Percentiles rank a stretch among this genome's conserved stretches.
phyloP scores from a whole-genome alignment of 73 alveolate genomes.

The Paraurostyla sp. region DNA sequence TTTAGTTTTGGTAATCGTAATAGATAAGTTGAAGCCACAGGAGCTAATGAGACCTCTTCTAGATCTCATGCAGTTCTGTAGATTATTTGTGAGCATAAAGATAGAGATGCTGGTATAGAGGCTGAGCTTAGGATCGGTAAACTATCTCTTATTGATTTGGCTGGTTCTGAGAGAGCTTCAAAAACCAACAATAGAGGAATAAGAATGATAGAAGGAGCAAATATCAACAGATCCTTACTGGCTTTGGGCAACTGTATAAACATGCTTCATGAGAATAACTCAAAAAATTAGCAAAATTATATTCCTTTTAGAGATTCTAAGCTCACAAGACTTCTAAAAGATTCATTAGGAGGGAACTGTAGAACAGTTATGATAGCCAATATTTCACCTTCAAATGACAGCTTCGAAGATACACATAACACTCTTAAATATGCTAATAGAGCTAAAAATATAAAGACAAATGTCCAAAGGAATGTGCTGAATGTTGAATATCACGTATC shows the following conservation, averaged over 20 bases:
- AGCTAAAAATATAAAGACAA: conserved; percentile 99
- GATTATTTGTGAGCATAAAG: conserved; percentile 91
- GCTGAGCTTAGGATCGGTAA: conserved; percentile 92
- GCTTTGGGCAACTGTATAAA: conserved; percentile 99
- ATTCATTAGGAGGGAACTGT: conserved; percentile 99
- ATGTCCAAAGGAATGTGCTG: conserved; percentile 92
- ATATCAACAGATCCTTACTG: conserved; percentile 95
- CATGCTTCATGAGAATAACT: conserved; percentile 96
- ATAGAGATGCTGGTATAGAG: conserved; percentile 86
- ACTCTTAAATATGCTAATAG: conserved; percentile 99
- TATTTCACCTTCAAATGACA: conserved; percentile 90
- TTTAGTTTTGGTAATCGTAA: conserved; percentile 83
- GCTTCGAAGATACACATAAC: conserved; percentile 99
- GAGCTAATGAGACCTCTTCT: conserved; percentile 91
- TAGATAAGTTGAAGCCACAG: conserved; percentile 94
- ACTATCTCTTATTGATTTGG: conserved; percentile 97
- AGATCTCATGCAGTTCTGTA: conserved; percentile 89
- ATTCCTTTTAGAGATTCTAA: conserved; percentile 99
- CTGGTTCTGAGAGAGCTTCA: conserved; percentile 99
- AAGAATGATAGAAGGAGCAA: conserved; percentile 99
- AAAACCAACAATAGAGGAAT: conserved; percentile 98
- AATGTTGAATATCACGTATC: conserved; percentile 97
- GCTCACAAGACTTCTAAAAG: conserved; percentile 98
- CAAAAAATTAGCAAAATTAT: conserved; percentile 79
- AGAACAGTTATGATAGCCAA: conserved; percentile 99